phyloP scores from a whole-genome alignment of 208 protist species.

The Trypanosoma rangeli region DNA sequence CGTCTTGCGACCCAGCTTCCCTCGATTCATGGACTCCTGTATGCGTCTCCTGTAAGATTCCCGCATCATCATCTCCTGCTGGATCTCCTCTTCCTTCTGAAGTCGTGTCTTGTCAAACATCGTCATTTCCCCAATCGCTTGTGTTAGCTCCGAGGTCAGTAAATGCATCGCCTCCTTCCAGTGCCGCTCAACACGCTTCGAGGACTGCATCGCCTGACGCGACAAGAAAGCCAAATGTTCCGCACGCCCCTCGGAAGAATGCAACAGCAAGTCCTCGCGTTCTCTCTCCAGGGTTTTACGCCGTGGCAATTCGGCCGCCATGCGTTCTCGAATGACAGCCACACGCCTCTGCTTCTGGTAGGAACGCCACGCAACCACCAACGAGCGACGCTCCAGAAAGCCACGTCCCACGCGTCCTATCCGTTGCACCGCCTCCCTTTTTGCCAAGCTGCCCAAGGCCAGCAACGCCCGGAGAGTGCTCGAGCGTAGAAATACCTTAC shows the following conservation, averaged over 20 bases:
- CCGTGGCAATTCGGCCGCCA: conserved; percentile 13
- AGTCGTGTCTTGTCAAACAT: conserved; percentile 6
- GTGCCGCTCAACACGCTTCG: conserved; percentile 1
- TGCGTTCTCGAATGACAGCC: conserved; percentile 13
- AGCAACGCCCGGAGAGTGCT: conserved; percentile 7
- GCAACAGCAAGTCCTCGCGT: conserved; percentile 1
- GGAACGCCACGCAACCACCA: not conserved
- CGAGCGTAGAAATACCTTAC: conserved; percentile 21
- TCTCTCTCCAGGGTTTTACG: conserved; percentile 15
- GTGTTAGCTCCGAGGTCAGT: conserved; percentile 11
- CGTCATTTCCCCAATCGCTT: conserved; percentile 6
- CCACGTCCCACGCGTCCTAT: conserved; percentile 8
- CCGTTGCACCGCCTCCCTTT: not conserved
- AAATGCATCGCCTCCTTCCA: conserved; percentile 8
- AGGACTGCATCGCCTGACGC: conserved; percentile 12
- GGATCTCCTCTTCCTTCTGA: conserved; percentile 6
- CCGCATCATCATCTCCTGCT: conserved; percentile 9
- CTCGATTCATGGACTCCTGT: not conserved
- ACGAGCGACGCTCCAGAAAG: conserved; percentile 3
- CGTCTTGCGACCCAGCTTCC: not conserved
- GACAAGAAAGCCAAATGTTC: conserved; percentile 16
- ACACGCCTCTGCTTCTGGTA: conserved; percentile 1
- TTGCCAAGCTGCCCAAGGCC: conserved; percentile 4
- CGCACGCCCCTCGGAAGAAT: conserved; percentile 5
- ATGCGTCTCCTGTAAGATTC: conserved; percentile 10